phyloP scores from a whole-genome alignment of 495 filamentous ascomycete genomes.

The Penicillium roqueforti region DNA sequence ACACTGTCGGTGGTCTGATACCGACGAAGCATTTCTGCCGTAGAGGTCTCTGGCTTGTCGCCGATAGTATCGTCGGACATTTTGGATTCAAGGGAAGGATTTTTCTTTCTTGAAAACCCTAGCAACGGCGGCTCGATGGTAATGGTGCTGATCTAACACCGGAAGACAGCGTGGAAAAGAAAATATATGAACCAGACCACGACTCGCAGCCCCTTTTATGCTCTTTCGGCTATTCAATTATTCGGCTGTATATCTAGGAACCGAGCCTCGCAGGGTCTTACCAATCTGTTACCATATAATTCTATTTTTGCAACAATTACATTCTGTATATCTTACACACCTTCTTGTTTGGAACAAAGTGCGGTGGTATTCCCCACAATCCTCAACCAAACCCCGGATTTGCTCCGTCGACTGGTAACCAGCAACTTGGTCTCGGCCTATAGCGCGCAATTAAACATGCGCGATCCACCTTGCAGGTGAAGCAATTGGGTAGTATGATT shows the following conservation, averaged over 20 bases:
- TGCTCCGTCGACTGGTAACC: background rate
- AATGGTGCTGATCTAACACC: background rate
- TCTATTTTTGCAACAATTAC: no score
- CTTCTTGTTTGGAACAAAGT: background rate
- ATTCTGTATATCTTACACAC: background rate
- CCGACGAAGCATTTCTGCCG: conserved; percentile 25
- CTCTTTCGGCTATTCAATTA: background rate
- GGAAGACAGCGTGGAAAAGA: background rate
- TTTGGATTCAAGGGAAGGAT: background rate
- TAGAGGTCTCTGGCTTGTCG: conserved; percentile 20
- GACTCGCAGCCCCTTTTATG: background rate
- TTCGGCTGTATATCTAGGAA: background rate
- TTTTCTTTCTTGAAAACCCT: no score
- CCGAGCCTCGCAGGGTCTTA: no score
- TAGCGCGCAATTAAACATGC: background rate
- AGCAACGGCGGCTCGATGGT: background rate
- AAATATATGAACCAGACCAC: background rate
- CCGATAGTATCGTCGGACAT: conserved; percentile 26
- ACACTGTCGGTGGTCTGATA: conserved; percentile 37
- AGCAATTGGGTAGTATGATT: background rate
- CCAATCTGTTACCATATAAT: no score
- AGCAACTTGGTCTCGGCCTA: background rate
- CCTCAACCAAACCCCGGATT: background rate
- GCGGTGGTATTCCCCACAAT: background rate
- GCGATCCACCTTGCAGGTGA: background rate